Percentiles rank a stretch among this genome's conserved stretches.
Evolutionary conservation across 179 eudicot species (phyloP).

Genomic region (Camellia oleifera): DNA sequence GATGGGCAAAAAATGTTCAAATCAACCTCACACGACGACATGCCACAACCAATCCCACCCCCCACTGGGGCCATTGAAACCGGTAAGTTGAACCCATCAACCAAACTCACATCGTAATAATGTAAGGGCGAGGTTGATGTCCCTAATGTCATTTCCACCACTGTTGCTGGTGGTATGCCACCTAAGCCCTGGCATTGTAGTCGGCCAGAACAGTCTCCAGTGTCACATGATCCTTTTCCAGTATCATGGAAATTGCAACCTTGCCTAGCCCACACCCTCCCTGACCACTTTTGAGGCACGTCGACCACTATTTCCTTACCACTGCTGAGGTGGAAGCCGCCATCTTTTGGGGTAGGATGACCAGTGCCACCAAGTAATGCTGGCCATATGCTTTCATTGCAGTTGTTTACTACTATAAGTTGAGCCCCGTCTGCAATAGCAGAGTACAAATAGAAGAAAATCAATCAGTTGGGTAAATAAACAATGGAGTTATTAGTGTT

Average conservation of each 20-base stretch:
- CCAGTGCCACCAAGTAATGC: conserved; percentile 76
- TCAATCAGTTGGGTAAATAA: neutral
- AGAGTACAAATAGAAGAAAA: neutral
- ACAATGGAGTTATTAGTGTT: too few species aligned
- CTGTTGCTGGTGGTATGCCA: conserved; percentile 79
- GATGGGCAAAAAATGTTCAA: conserved; percentile 84
- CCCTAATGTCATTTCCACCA: conserved; percentile 90
- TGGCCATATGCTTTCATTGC: conserved; percentile 78
- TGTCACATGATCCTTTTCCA: conserved; percentile 72
- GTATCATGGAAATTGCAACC: conserved; percentile 54
- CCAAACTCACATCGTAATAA: conserved; percentile 88
- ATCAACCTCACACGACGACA: conserved; percentile 75
- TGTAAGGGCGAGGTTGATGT: conserved; percentile 74
- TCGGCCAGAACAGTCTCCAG: conserved; percentile 72
- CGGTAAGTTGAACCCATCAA: conserved; percentile 89
- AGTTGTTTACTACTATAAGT: conserved; percentile 84
- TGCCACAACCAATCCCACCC: conserved; percentile 81
- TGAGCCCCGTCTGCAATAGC: conserved; percentile 55
- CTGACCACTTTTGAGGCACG: conserved; percentile 80
- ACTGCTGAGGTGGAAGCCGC: conserved; percentile 65
- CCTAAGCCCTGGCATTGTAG: conserved; percentile 68
- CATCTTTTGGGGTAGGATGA: conserved; percentile 58
- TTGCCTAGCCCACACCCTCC: conserved; percentile 86
- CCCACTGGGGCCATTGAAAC: conserved; percentile 88
- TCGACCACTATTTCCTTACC: conserved; percentile 69